Evolutionary conservation across 768 basidiomycete genomes (phyloP), one percentile per base, ranked within the genome.

Genomic region (Heimioporus sp.): DNA sequence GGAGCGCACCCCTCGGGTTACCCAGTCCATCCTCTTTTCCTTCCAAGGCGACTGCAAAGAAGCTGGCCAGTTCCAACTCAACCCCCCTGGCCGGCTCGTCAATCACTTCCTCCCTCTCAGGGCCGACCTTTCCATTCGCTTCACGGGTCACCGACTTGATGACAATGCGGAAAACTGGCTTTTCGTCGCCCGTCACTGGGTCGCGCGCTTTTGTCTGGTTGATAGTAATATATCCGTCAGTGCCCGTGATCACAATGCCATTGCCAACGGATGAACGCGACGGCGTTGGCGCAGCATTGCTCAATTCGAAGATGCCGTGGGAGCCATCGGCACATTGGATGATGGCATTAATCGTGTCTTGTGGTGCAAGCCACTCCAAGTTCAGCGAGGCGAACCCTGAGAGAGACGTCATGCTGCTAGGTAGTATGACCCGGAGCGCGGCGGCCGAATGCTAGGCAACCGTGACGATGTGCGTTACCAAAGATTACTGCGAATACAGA

Each of bases 311-410:
- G 37, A 77, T 77, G 9, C 87, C 88, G 51, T 83, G 81, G 37
- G 76, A 69, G 19, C 78, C 81, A 31, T 80, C 78, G 13, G 65
- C 63, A 28, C 65, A 62, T 53, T 76, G 73, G 52, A 79, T 69
- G 54, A 82, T 63, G 19, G 80, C 73, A 56, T 82, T 75, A 59
- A 96, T 79, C 10, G 90, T 92, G 72, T 95, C 92, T 59, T 85
- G 81, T 0, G 92, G 92, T 3, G 79, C 75, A 35, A 94, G 81
- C 66, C 84, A 83, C 13, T 83, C 76, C 56, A 84, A 80, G 68
- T 85, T 86, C 34, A 91, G 76, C 5, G 85, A 81, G 10, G 87
- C 78, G 61, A 82, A 80, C 2, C 80, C 83, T 20, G 85, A 79
- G 19, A 95, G 70, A 44, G 78, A 72, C 8, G 75, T 78, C 53